A percentile compares a stretch with the other conserved stretches of the same genome.
These are phyloP conservation scores for Aegle marmelos DNA, from an alignment of 345 rosid species.

Conservation along the genomic window DNA sequence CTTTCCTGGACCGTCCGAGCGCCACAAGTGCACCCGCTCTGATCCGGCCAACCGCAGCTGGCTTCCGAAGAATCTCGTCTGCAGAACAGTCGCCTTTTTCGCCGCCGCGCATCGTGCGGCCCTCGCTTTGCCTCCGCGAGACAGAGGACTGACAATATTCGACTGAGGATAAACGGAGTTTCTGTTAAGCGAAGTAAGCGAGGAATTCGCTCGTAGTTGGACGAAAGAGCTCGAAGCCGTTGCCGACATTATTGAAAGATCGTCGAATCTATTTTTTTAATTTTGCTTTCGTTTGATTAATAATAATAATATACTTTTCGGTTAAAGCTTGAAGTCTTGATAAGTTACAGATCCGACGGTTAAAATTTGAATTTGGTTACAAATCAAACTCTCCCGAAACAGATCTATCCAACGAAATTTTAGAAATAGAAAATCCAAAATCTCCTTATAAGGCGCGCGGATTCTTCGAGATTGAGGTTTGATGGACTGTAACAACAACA, in stretches of 20 bases:
- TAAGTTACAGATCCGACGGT: slow-evolving; percentile 6
- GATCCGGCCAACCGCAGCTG: slow-evolving; percentile 44
- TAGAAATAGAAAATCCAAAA: neutral
- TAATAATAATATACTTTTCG: neutral
- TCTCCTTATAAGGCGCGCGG: slow-evolving; percentile 21
- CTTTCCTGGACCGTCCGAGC: slow-evolving; percentile 75
- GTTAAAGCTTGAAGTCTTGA: neutral
- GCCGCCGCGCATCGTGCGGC: slow-evolving; percentile 34
- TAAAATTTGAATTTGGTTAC: neutral
- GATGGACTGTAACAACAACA: neutral
- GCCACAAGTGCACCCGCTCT: slow-evolving; percentile 67
- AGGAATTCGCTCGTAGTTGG: slow-evolving; percentile 28
- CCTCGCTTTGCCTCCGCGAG: slow-evolving; percentile 20
- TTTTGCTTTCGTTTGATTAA: neutral
- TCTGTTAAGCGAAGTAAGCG: slow-evolving; percentile 27
- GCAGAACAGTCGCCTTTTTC: slow-evolving; percentile 26
- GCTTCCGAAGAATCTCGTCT: slow-evolving; percentile 51
- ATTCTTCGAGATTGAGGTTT: slow-evolving; percentile 32
- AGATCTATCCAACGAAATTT: neutral
- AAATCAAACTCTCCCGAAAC: slow-evolving; percentile 6
- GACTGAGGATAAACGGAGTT: slow-evolving; percentile 35
- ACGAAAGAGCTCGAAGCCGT: slow-evolving; percentile 37
- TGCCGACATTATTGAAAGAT: slow-evolving; percentile 47
- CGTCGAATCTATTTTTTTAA: neutral
- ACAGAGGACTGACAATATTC: slow-evolving; percentile 22